Evolutionary conservation across 495 filamentous ascomycete species (phyloP), one percentile per base, ranked within the genome.

Genomic region (Jackrogersella multiformis): DNA sequence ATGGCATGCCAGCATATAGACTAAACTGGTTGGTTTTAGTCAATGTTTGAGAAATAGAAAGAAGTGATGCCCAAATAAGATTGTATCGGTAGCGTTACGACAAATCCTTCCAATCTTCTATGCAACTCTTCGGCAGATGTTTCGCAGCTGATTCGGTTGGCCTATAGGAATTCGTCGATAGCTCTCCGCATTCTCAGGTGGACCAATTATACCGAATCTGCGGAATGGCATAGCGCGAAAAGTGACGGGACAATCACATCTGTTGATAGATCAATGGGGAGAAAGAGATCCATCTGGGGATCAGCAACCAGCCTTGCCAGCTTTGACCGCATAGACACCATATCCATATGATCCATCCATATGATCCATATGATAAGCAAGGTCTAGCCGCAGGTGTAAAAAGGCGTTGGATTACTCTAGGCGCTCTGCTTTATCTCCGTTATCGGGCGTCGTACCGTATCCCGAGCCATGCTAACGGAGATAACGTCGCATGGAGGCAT

Each of bases 391-490:
- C 52, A 66, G 61, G 30, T 63, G 56, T 53, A n/a, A 56, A 65
- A 12, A 21, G n/a, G 36, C 56, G 28, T 28, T 36, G 57, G 56
- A 26, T 30, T 49, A 52, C 13, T 56, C 52, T 70, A 49, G 62
- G 34, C 57, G 23, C 63, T 53, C 34, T 36, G 38, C 62, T 66
- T 70, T 70, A 70, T 70, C 68, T 70, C 68, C 68, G 68, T 70
- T 70, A 70, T 70, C 68, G 68, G 68, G 62, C 58, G 62, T 67
- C 53, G 57, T 60, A 54, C 53, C 32, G 45, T 61, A 21, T 32
- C 21, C 45, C 38, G 28, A 59, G 42, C 52, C 51, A 55, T 59
- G 23, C 57, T 53, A 56, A 57, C 66, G 66, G 66, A 70, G 68
- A 70, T 70, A 66, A 67, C 46, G 66, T 51, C 56, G 51, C 61